phyloP scores from a whole-genome alignment of 306 rosid genomes.

The Vigna reflexopilosa region DNA sequence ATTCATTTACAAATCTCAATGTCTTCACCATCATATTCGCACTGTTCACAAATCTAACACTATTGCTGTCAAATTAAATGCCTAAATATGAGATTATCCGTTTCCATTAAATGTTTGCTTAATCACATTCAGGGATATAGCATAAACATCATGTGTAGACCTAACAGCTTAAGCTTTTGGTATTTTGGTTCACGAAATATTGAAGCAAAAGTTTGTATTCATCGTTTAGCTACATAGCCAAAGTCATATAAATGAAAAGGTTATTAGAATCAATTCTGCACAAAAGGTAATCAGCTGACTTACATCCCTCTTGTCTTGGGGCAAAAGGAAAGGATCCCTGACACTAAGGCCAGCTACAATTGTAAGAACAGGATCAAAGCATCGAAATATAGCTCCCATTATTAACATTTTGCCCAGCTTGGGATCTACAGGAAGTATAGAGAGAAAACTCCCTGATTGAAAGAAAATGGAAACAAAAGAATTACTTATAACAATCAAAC shows the following conservation, averaged over 20 bases:
- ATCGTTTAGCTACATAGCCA: conserved; percentile 29
- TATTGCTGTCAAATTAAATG: not conserved
- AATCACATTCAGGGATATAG: conserved; percentile 20
- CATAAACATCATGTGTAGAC: not conserved
- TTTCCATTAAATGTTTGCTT: not conserved
- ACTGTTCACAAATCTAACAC: conserved; percentile 18
- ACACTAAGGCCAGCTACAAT: conserved; percentile 93
- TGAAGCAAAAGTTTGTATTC: conserved; percentile 28
- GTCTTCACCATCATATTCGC: conserved; percentile 23
- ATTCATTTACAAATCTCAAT: conserved; percentile 6
- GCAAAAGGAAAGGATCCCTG: conserved; percentile 96
- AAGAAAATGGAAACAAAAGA: conserved; percentile 34
- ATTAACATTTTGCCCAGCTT: conserved; percentile 96
- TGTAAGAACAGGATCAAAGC: conserved; percentile 99
- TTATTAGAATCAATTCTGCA: conserved; percentile 24
- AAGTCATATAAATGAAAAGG: conserved; percentile 29
- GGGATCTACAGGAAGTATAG: conserved; percentile 96
- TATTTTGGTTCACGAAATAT: not conserved
- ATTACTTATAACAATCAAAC: conserved; percentile 34
- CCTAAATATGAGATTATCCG: conserved; percentile 19
- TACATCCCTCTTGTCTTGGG: conserved; percentile 96
- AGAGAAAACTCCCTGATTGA: conserved; percentile 80
- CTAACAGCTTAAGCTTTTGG: not conserved
- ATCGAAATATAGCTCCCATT: conserved; percentile 92
- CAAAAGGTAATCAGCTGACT: conserved; percentile 50